A percentile compares a stretch with the other conserved stretches of the same genome.
Evolutionary conservation across 495 filamentous ascomycete species (phyloP).

Genomic region (Letharia lupina): DNA sequence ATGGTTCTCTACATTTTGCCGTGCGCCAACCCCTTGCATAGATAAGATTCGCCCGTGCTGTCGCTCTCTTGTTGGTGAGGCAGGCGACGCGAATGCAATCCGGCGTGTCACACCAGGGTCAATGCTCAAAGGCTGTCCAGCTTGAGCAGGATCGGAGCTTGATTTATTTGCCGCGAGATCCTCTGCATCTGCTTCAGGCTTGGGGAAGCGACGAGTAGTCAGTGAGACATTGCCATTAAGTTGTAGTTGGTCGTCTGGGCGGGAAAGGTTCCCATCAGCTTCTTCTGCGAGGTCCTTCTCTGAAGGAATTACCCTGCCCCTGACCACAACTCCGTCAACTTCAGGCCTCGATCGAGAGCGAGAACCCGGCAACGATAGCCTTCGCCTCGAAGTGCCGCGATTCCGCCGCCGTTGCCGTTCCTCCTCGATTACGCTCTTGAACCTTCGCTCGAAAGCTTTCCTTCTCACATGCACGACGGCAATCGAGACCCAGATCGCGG

Average conservation of each 20-base stretch:
- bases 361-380: conserved; percentile 15
- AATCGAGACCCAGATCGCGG: conserved; percentile 56
- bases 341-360: not conserved
- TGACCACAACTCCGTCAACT: conserved; percentile 18
- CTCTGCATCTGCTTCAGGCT: not conserved
- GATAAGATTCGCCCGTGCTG: conserved; percentile 39
- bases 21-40: conserved; percentile 48
- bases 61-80: conserved; percentile 25
- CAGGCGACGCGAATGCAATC: conserved; percentile 28
- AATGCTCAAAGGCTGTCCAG: conserved; percentile 29
- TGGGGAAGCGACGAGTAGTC: conserved; percentile 11
- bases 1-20: conserved; percentile 37
- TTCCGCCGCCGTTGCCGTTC: conserved; percentile 26
- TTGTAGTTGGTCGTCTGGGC: not conserved
- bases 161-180: not conserved
- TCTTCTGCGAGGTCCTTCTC: conserved; percentile 10
- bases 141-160: not conserved
- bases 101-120: conserved; percentile 14
- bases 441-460: conserved; percentile 60
- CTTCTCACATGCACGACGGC: conserved; percentile 51
- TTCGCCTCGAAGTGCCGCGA: conserved; percentile 6
- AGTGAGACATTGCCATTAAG: not conserved
- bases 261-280: not conserved
- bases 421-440: conserved; percentile 49
- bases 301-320: conserved; percentile 13